Evolutionary conservation across 2,329 filamentous ascomycete species (phyloP).

Genomic region (Purpureocillium takamizusanense): DNA sequence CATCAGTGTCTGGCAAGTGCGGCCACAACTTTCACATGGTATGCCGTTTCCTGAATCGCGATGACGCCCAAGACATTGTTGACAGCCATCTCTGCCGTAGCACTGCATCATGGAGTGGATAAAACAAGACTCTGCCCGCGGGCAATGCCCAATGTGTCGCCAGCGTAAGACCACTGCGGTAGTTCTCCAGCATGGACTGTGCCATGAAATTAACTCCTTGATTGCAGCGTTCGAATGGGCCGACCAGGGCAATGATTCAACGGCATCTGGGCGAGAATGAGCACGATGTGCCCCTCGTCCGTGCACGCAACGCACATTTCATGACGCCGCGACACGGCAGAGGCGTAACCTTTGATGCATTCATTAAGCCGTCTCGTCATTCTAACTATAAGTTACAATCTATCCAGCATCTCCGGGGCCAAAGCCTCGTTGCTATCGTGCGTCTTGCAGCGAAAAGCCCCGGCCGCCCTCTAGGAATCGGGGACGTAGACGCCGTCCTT

Average conservation of each 20-base stretch:
- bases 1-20: constrained; percentile 90
- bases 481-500: constrained; percentile 68
- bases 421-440: background rate
- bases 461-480: constrained; percentile 23
- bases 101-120: constrained; percentile 97
- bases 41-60: constrained; percentile 13
- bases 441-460: constrained; percentile 7
- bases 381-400: background rate
- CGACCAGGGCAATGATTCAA: constrained; percentile 23
- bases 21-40: constrained; percentile 98
- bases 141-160: constrained; percentile 95
- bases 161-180: constrained; percentile 54
- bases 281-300: background rate
- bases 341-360: background rate
- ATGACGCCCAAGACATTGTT: background rate
- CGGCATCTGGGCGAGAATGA: constrained; percentile 17
- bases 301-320: background rate
- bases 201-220: background rate
- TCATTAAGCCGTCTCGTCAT: background rate
- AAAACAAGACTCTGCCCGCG: constrained; percentile 85
- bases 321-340: background rate
- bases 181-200: background rate
- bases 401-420: background rate
- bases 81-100: constrained; percentile 33
- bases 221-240: constrained; percentile 32